Conservation (phyloP, 2,329 filamentous ascomycete genomes). For the Magnaporthiopsis rhizophila region DNA sequence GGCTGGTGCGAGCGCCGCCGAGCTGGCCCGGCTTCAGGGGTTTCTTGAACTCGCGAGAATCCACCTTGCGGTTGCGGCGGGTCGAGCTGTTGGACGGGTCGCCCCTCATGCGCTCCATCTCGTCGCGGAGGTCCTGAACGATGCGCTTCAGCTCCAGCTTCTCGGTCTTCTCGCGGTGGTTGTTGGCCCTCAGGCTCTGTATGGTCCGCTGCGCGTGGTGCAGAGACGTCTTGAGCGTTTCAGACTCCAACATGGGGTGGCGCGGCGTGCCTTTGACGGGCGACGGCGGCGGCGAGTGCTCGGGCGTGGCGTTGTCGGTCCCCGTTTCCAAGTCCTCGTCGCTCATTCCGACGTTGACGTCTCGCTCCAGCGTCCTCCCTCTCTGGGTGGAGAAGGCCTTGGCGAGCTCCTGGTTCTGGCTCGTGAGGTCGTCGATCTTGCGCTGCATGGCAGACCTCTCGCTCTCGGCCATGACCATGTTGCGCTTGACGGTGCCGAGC, state of each 20-base stretch:
- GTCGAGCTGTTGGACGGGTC: constrained; percentile 37
- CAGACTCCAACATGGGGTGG: constrained; percentile 85
- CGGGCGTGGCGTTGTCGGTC: constrained; percentile 65
- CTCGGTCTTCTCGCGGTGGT: constrained; percentile 97
- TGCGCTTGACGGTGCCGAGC: constrained; percentile 74
- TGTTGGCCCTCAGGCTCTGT: constrained; percentile 86
- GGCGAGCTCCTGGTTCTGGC: constrained; percentile 86
- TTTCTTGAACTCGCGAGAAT: constrained; percentile 70
- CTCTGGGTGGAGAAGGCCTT: constrained; percentile 71
- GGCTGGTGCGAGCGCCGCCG: constrained; percentile 64
- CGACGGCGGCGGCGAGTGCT: constrained; percentile 84
- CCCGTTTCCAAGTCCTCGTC: constrained; percentile 58
- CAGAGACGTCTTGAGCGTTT: constrained; percentile 89
- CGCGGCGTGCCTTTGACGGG: constrained; percentile 87
- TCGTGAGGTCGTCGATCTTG: constrained; percentile 79
- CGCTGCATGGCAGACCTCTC: constrained; percentile 73
- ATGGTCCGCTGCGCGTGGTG: constrained; percentile 95
- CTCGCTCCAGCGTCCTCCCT: constrained; percentile 57
- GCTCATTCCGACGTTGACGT: constrained; percentile 48
- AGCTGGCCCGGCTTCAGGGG: constrained; percentile 57
- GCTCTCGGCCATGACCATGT: constrained; percentile 66
- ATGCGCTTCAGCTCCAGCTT: constrained; percentile 93
- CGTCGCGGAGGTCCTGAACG: constrained; percentile 89
- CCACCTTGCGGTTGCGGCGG: constrained; percentile 56
- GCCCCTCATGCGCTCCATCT: constrained; percentile 65